Conservation (phyloP, 2,329 filamentous ascomycete genomes). For the Epichloe aotearoae region DNA sequence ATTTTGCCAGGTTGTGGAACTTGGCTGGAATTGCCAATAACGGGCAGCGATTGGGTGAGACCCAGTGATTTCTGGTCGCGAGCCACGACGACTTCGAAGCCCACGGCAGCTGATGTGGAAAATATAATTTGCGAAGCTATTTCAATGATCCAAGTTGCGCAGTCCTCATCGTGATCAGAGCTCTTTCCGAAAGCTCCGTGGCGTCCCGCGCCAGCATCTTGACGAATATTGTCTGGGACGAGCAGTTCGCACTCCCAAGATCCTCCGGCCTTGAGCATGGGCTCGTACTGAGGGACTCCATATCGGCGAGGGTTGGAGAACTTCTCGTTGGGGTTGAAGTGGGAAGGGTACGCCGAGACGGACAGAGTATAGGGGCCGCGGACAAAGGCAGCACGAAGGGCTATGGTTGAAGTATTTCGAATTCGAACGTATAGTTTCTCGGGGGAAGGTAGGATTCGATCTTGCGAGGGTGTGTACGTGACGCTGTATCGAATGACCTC, state of each 20-base stretch:
- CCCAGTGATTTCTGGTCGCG: constrained; percentile 75
- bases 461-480: constrained; percentile 79
- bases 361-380: constrained; percentile 91
- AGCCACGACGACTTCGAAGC: constrained; percentile 76
- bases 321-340: constrained; percentile 72
- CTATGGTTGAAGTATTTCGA: constrained; percentile 82
- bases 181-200: constrained; percentile 33
- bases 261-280: constrained; percentile 88
- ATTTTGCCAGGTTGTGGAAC: constrained; percentile 56
- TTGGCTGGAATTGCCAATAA: constrained; percentile 31
- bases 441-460: constrained; percentile 82
- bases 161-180: constrained; percentile 35
- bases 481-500: constrained; percentile 86
- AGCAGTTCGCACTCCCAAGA: constrained; percentile 69
- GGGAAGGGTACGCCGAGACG: constrained; percentile 70
- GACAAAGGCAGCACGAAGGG: constrained; percentile 86
- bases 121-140: constrained; percentile 89
- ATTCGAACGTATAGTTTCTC: constrained; percentile 71
- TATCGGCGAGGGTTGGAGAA: constrained; percentile 55
- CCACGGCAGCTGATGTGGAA: constrained; percentile 73
- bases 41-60: constrained; percentile 37
- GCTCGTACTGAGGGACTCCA: constrained; percentile 83
- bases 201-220: constrained; percentile 40
- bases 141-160: constrained; percentile 79
- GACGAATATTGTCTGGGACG: constrained; percentile 66